A percentile compares a stretch with the other conserved stretches of the same genome.
Evolutionary conservation across 78 protist species (phyloP).

Genomic region (Creolimax fragrantissima): DNA sequence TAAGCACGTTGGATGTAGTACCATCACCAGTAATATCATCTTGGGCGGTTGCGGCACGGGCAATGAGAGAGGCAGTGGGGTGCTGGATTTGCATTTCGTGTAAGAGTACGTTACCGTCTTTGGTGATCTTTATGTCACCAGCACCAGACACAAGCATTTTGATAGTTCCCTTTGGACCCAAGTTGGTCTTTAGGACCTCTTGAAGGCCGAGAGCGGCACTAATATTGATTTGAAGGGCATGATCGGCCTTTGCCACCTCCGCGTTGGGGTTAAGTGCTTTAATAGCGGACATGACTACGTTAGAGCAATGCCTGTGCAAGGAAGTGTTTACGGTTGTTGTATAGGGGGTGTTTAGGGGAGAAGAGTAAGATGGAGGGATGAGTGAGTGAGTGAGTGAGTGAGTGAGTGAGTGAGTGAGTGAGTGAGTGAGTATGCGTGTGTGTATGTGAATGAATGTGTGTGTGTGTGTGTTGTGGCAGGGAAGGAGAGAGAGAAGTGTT

Average conservation of each 20-base stretch:
- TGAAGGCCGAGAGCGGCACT: conserved; percentile 87
- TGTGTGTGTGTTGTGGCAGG: neutral
- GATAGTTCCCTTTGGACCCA: conserved; percentile 98
- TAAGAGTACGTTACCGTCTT: conserved; percentile 96
- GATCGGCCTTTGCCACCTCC: conserved; percentile 39
- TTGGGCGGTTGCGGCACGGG: conserved; percentile 98
- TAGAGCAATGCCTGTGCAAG: neutral
- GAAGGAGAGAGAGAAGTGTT: too few relatives aligned
- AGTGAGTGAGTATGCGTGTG: neutral
- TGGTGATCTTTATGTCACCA: conserved; percentile 95
- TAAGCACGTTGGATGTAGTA: conserved; percentile 90
- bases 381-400: neutral
- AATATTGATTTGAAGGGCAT: conserved; percentile 80
- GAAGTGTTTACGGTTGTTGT: neutral
- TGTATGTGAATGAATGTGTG: neutral
- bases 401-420: neutral
- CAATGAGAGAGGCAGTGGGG: conserved; percentile 98
- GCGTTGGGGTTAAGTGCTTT: conserved; percentile 63
- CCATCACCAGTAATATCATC: conserved; percentile 99
- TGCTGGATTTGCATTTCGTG: conserved; percentile 97
- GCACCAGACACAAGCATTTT: conserved; percentile 98
- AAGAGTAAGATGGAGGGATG: neutral
- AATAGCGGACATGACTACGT: conserved; percentile 32
- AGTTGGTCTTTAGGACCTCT: conserved; percentile 89
- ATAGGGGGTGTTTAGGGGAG: neutral